Evolutionary conservation across 306 rosid species (phyloP).

Genomic region (Lathyrus aphaca): DNA sequence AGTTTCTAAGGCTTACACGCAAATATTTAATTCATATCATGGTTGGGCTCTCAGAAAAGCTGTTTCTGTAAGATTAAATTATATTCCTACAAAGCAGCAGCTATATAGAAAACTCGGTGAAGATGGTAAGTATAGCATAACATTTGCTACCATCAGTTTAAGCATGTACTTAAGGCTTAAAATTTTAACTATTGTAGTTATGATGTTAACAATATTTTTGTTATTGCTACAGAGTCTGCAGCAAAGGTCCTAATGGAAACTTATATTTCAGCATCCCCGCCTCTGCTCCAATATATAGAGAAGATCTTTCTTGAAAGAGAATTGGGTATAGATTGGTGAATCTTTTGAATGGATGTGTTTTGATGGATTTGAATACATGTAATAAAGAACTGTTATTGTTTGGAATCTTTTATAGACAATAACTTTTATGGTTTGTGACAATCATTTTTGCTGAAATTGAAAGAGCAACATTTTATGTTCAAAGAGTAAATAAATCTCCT

Average conservation of each 20-base stretch:
- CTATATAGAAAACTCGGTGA: conserved; percentile 37
- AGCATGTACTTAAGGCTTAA: not conserved
- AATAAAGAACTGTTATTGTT: not conserved
- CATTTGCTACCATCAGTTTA: conserved; percentile 9
- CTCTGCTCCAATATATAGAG: conserved; percentile 63
- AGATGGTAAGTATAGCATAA: conserved; percentile 61
- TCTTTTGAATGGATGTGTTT: conserved; percentile 1
- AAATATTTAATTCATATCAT: conserved; percentile 70
- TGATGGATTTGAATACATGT: conserved; percentile 12
- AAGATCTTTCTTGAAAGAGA: conserved; percentile 67
- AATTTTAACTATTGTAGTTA: not conserved
- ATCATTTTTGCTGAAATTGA: conserved; percentile 3
- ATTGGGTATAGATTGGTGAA: conserved; percentile 84
- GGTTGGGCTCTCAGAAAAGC: conserved; percentile 83
- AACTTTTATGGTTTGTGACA: not conserved
- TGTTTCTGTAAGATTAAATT: conserved; percentile 52
- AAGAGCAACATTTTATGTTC: not conserved
- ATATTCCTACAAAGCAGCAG: conserved; percentile 36
- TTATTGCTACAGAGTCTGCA: conserved; percentile 51
- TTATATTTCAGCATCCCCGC: conserved; percentile 56
- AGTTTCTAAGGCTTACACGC: conserved; percentile 62
- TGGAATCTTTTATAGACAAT: not conserved
- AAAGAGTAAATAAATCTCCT: conserved; percentile 7
- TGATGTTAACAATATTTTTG: not conserved
- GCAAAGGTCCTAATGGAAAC: conserved; percentile 69